Evolutionary conservation across 192 early-diverging fungal species (phyloP).

Genomic region (Coemansia sp.): DNA sequence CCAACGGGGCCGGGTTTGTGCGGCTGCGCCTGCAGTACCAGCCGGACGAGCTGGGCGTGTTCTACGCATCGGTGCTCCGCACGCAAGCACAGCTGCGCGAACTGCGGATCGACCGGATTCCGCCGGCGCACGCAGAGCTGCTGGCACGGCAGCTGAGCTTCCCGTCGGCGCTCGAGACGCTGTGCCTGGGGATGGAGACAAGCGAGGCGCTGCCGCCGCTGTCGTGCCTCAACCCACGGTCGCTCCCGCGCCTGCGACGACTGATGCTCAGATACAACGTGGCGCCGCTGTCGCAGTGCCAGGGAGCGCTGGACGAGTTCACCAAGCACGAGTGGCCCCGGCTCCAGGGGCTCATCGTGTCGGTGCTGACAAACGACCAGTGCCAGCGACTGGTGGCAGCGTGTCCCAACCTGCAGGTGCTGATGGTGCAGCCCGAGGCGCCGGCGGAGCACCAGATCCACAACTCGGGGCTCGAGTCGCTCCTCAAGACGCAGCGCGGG

Average conservation of each 20-base stretch:
- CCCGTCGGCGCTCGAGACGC: constrained; percentile 50
- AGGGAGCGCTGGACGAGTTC: constrained; percentile 48
- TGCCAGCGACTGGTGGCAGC: constrained; percentile 28
- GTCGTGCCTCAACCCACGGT: constrained; percentile 43
- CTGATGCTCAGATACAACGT: constrained; percentile 55
- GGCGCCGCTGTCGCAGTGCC: constrained; percentile 44
- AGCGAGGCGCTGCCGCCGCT: constrained; percentile 48
- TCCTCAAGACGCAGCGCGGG: constrained; percentile 37
- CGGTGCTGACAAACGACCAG: constrained; percentile 53
- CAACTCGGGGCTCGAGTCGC: constrained; percentile 49
- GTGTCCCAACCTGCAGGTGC: constrained; percentile 48
- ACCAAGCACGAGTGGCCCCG: constrained; percentile 46
- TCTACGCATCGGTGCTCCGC: constrained; percentile 52
- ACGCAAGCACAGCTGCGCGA: constrained; percentile 47
- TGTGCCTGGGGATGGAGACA: constrained; percentile 52
- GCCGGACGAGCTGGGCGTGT: constrained; percentile 55
- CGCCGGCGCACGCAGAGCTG: constrained; percentile 36
- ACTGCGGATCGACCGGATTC: constrained; percentile 53
- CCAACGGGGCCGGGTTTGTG: constrained; percentile 21
- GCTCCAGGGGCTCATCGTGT: constrained; percentile 48
- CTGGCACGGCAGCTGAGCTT: constrained; percentile 51
- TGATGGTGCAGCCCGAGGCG: constrained; percentile 54
- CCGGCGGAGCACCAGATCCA: constrained; percentile 54
- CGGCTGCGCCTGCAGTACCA: constrained; percentile 54
- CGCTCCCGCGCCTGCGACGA: constrained; percentile 42